phyloP scores from a whole-genome alignment of 768 basidiomycete species.

The Dioszegia hungarica region DNA sequence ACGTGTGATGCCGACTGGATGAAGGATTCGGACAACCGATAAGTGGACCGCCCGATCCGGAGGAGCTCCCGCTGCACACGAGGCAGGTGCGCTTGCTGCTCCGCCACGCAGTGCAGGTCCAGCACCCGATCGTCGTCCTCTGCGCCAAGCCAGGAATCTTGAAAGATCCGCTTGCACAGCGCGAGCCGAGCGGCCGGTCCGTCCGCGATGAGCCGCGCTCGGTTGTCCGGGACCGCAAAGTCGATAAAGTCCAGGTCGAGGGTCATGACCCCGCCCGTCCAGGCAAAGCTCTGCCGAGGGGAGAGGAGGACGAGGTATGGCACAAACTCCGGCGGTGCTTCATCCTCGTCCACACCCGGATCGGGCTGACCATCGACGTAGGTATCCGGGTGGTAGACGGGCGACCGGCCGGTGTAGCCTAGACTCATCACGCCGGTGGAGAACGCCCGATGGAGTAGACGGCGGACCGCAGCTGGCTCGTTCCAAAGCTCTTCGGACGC shows the following conservation, averaged over 20 bases:
- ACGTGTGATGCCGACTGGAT: constrained; percentile 88
- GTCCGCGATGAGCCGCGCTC: constrained; percentile 88
- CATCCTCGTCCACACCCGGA: constrained; percentile 14
- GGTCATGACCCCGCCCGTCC: constrained; percentile 83
- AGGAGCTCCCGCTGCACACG: constrained; percentile 80
- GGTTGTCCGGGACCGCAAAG: constrained; percentile 75
- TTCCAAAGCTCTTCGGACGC: constrained; percentile 72
- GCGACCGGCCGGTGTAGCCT: background rate
- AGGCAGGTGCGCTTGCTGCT: constrained; percentile 87
- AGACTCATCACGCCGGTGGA: constrained; percentile 14
- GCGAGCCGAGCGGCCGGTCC: constrained; percentile 72
- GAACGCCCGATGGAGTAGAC: constrained; percentile 79
- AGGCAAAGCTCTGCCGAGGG: constrained; percentile 77
- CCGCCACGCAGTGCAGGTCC: constrained; percentile 54
- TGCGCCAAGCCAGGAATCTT: constrained; percentile 58
- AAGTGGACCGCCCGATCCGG: constrained; percentile 84
- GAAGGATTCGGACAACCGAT: constrained; percentile 84
- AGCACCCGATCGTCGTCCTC: too few relatives aligned
- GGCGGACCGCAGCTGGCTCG: constrained; percentile 68
- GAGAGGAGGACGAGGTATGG: constrained; percentile 80
- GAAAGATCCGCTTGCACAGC: constrained; percentile 71
- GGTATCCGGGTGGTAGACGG: background rate
- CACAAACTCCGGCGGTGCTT: constrained; percentile 33
- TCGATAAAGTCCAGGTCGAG: constrained; percentile 67
- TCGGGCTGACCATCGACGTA: too few relatives aligned